These are phyloP conservation scores for Digitaria exilis DNA, from an alignment of 202 grass and related monocot species.

Conservation along the genomic window DNA sequence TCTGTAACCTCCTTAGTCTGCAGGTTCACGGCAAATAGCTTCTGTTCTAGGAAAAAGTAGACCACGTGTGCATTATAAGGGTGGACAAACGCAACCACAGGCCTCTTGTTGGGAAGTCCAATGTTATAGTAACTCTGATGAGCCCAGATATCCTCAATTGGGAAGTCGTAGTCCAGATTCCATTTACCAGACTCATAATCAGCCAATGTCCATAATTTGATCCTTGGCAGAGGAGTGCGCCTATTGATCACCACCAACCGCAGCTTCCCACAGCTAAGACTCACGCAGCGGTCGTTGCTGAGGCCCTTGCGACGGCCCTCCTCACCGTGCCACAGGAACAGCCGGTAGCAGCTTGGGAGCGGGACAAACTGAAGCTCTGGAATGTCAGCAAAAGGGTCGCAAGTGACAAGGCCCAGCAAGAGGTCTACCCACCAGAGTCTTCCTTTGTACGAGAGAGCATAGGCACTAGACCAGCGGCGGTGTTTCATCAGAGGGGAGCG, in stretches of 20 bases:
- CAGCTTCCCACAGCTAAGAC: slow-evolving; percentile 9
- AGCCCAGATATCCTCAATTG: neutral
- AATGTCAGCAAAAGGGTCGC: neutral
- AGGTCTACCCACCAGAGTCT: slow-evolving; percentile 11
- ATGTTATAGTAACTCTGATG: neutral
- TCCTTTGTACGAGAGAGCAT: neutral
- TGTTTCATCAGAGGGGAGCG: neutral
- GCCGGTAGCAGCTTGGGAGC: neutral
- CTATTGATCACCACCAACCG: neutral
- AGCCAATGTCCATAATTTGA: neutral
- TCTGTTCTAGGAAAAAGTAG: neutral
- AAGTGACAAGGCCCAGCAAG: neutral
- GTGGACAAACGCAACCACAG: neutral
- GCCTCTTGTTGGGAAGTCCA: neutral
- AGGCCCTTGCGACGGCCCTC: neutral
- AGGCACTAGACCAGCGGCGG: neutral
- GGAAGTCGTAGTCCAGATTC: neutral
- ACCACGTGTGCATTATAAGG: neutral
- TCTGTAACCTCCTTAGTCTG: neutral
- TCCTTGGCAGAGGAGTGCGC: neutral
- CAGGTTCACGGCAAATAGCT: neutral
- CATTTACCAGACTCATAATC: slow-evolving; percentile 1
- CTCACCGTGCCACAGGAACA: fast-evolving
- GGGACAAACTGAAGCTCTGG: neutral
- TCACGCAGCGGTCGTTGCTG: neutral